A percentile compares a stretch with the other conserved stretches of the same genome.
These are phyloP conservation scores for Adansonia rubrostipa DNA, from an alignment of 441 rosid genomes.

Conservation along the genomic window DNA sequence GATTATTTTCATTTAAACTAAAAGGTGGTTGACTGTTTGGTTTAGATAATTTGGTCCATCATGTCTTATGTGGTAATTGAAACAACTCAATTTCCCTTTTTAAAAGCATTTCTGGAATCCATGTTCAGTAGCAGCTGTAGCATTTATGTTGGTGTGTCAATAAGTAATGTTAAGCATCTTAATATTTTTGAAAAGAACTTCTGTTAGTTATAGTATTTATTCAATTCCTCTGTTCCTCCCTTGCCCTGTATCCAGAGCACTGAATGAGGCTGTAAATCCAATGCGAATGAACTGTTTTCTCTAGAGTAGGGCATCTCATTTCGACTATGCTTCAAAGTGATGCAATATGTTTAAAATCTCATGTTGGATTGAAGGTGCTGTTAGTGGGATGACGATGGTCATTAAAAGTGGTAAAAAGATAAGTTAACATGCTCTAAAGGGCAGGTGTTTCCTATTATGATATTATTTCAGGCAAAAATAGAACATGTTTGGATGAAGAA, in stretches of 20 bases:
- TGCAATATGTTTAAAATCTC: neutral
- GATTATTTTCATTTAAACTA: conserved; percentile 18
- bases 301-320: neutral
- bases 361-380: neutral
- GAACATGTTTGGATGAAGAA: neutral
- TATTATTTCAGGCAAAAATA: conserved; percentile 1
- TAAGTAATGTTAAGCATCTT: conserved; percentile 3
- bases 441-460: neutral
- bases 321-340: conserved; percentile 10
- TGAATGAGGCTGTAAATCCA: conserved; percentile 20
- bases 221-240: conserved; percentile 3
- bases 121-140: neutral
- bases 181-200: conserved; percentile 7
- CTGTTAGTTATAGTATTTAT: neutral
- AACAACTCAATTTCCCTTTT: neutral
- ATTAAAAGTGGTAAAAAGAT: neutral
- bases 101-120: neutral
- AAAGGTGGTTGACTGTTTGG: neutral
- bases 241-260: neutral
- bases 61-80: conserved; percentile 14
- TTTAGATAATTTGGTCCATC: conserved; percentile 1
- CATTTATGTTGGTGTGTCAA: neutral
- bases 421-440: neutral
- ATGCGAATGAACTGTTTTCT: conserved; percentile 14
- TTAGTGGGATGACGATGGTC: neutral